These are phyloP conservation scores for Amanita rubescens DNA, from an alignment of 768 basidiomycete species.

Conservation along the genomic window DNA sequence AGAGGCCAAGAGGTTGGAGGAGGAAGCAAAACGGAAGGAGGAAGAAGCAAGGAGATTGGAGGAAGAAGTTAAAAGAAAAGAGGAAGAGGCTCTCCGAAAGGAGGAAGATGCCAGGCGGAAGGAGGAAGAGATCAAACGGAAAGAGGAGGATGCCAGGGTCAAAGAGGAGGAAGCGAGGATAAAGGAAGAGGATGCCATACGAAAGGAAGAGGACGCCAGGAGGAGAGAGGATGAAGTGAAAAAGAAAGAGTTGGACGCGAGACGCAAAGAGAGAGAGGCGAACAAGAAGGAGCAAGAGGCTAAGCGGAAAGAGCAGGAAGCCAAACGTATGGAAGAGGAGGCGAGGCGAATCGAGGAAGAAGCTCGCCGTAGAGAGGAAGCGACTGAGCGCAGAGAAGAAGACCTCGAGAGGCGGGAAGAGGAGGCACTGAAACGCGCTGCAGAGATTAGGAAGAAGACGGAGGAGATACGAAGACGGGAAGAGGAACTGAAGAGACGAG, in stretches of 20 bases:
- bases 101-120: slow-evolving; percentile 20
- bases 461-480: slow-evolving; percentile 12
- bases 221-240: slow-evolving; percentile 24
- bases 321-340: slow-evolving; percentile 10
- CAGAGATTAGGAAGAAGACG: slow-evolving; percentile 13
- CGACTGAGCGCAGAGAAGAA: slow-evolving; percentile 5
- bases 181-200: slow-evolving; percentile 22
- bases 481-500: slow-evolving; percentile 8
- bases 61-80: slow-evolving; percentile 14
- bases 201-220: slow-evolving; percentile 29
- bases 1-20: slow-evolving; percentile 14
- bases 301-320: slow-evolving; percentile 3
- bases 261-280: slow-evolving; percentile 14
- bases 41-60: slow-evolving; percentile 16
- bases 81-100: slow-evolving; percentile 13
- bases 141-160: slow-evolving; percentile 5
- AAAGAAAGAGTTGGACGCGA: slow-evolving; percentile 15
- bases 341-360: slow-evolving; percentile 14
- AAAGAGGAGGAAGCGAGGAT: slow-evolving; percentile 18
- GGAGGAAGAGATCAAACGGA: slow-evolving; percentile 6
- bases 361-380: slow-evolving; percentile 3
- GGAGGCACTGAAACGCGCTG: slow-evolving; percentile 6
- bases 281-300: slow-evolving; percentile 17
- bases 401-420: slow-evolving; percentile 8
- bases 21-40: slow-evolving; percentile 18